These are phyloP conservation scores for Podaxis rugospora DNA, from an alignment of 768 basidiomycete species.

Conservation along the genomic window DNA sequence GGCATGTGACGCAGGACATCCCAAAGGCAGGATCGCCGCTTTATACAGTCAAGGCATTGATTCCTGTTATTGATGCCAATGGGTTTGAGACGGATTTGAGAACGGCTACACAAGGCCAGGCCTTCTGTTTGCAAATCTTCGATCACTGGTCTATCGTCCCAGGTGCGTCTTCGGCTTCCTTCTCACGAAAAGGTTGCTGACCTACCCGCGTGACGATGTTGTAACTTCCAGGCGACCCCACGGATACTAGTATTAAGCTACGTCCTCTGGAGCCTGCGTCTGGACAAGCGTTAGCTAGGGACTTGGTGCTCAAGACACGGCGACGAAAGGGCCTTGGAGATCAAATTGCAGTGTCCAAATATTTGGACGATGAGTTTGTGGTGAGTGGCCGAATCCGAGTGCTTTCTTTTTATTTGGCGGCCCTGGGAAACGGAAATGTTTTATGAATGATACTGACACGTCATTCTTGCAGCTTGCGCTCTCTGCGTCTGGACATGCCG, in stretches of 20 bases:
- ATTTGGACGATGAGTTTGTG: slow-evolving; percentile 95
- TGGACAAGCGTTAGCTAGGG: slow-evolving; percentile 90
- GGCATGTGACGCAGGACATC: slow-evolving; percentile 98
- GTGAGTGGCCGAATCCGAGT: slow-evolving; percentile 37
- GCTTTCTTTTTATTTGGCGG: not conserved
- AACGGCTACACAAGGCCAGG: slow-evolving; percentile 97
- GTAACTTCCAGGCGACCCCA: slow-evolving; percentile 75
- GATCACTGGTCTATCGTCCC: slow-evolving; percentile 99
- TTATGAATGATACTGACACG: slow-evolving; percentile 8
- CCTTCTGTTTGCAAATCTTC: slow-evolving; percentile 97
- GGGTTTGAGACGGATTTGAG: slow-evolving; percentile 98
- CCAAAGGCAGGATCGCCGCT: slow-evolving; percentile 97
- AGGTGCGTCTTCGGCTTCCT: slow-evolving; percentile 43
- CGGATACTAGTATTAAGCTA: slow-evolving; percentile 94
- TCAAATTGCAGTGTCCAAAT: slow-evolving; percentile 96
- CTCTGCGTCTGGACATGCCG: slow-evolving; percentile 94
- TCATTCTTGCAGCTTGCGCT: slow-evolving; percentile 65
- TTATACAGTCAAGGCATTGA: slow-evolving; percentile 97
- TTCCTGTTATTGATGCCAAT: slow-evolving; percentile 97
- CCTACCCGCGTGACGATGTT: not conserved
- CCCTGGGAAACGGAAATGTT: slow-evolving; percentile 9
- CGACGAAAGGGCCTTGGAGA: slow-evolving; percentile 95
- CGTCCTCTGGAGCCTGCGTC: slow-evolving; percentile 96
- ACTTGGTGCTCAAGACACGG: slow-evolving; percentile 94
- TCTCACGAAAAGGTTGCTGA: slow-evolving; percentile 16